Conservation (phyloP, 2,329 filamentous ascomycete genomes). For the Fusarium sp. region DNA sequence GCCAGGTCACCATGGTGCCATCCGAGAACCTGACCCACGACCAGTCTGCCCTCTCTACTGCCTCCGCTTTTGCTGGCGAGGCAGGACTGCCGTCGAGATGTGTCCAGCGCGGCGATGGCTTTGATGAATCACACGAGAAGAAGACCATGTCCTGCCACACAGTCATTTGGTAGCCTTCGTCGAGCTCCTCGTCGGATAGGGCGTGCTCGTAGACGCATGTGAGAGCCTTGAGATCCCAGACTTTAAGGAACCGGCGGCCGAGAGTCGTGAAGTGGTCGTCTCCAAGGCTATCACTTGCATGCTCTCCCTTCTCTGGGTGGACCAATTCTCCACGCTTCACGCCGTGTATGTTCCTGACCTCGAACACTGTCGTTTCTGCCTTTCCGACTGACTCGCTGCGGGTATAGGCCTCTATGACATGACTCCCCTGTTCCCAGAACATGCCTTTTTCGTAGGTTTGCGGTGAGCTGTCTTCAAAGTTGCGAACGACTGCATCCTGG, state of each 20-base stretch:
- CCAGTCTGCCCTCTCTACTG: not conserved
- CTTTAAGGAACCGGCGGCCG: too few relatives aligned
- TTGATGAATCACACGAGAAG: not conserved
- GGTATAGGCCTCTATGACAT: not conserved
- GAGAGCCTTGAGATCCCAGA: conserved; percentile 19
- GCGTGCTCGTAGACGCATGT: conserved; percentile 1
- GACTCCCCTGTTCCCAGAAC: not conserved
- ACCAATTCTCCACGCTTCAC: conserved; percentile 8
- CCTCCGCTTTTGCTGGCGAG: not conserved
- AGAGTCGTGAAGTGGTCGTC: not conserved
- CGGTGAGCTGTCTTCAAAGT: conserved; percentile 18
- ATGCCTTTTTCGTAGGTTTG: not conserved
- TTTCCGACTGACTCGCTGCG: too few relatives aligned
- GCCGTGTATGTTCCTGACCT: conserved; percentile 25
- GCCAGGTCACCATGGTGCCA: not conserved
- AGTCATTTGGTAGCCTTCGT: not conserved
- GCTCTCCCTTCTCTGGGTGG: not conserved
- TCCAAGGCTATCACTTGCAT: not conserved
- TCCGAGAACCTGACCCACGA: conserved; percentile 6
- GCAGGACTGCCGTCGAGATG: not conserved
- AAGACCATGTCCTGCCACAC: not conserved
- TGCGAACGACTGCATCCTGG: not conserved
- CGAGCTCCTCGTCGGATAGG: not conserved
- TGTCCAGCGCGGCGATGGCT: not conserved
- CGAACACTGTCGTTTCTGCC: not conserved